A percentile compares a stretch with the other conserved stretches of the same genome.
Conservation (phyloP, 345 rosid genomes). For the Eucalyptus pumila region DNA sequence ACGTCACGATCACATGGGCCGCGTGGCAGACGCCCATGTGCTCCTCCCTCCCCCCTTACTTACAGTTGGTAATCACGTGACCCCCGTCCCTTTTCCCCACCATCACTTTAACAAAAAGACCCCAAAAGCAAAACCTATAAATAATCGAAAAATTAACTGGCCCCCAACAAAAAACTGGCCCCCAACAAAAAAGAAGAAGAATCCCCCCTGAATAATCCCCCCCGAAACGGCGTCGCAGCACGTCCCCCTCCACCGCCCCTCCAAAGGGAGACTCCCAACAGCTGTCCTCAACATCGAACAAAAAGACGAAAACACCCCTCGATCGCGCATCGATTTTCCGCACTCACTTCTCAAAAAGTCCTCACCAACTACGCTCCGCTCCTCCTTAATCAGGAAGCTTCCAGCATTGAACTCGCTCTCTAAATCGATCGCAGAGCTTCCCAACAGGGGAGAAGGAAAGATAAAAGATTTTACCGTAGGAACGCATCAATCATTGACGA, state of each 20-base stretch:
- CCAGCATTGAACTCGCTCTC: background rate
- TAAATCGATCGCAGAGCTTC: background rate
- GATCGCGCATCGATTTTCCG: background rate
- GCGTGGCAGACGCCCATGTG: background rate
- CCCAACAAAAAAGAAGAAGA: background rate
- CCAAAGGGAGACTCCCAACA: background rate
- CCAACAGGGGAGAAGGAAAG: background rate
- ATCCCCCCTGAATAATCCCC: too few relatives aligned
- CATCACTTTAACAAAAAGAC: background rate
- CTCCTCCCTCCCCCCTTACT: background rate
- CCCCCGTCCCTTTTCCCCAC: background rate
- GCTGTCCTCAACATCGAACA: background rate
- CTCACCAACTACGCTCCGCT: background rate
- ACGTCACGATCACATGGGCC: background rate
- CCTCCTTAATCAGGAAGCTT: background rate
- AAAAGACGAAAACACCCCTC: background rate
- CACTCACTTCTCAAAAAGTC: background rate
- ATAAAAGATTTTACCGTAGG: background rate
- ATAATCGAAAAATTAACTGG: background rate
- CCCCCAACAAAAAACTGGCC: background rate
- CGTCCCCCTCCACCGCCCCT: background rate
- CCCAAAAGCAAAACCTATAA: background rate
- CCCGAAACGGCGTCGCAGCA: background rate
- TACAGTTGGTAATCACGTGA: background rate
- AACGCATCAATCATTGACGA: background rate